phyloP scores from a whole-genome alignment of 1,284 basidiomycete genomes.

The Apiotrichum gracile region DNA sequence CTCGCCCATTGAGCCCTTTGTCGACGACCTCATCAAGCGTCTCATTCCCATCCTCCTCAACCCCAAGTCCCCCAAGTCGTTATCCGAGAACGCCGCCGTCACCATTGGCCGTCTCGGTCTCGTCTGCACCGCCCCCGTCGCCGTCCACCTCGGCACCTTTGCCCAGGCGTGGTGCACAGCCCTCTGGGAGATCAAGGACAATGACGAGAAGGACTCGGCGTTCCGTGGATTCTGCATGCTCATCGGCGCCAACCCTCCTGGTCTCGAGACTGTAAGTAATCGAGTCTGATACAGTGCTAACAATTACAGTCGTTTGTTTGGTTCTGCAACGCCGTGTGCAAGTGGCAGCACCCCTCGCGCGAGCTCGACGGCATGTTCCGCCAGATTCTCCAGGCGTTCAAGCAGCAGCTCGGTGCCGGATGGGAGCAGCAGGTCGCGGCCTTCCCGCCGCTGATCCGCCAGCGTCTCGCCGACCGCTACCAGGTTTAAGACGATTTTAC shows the following conservation, averaged over 20 bases:
- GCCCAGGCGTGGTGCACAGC: slow-evolving; percentile 96
- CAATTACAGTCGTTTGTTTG: slow-evolving; percentile 68
- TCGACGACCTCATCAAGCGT: slow-evolving; percentile 74
- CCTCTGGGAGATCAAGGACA: slow-evolving; percentile 96
- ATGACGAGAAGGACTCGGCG: slow-evolving; percentile 99
- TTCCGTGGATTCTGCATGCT: slow-evolving; percentile 96
- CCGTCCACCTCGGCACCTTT: slow-evolving; percentile 83
- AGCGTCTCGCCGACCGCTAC: slow-evolving; percentile 44
- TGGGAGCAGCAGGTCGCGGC: slow-evolving; percentile 36
- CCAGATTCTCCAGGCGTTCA: slow-evolving; percentile 45
- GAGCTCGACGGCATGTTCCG: slow-evolving; percentile 89
- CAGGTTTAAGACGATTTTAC: slow-evolving; percentile 37
- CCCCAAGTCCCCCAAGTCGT: slow-evolving; percentile 82
- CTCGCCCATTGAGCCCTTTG: slow-evolving; percentile 69
- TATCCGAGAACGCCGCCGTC: slow-evolving; percentile 97
- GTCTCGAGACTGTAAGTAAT: slow-evolving; percentile 69
- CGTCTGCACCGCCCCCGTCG: slow-evolving; percentile 81
- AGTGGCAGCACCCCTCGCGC: slow-evolving; percentile 82
- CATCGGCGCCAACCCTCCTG: slow-evolving; percentile 86
- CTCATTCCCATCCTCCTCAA: slow-evolving; percentile 87
- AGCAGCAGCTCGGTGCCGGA: slow-evolving; percentile 36
- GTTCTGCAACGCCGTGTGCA: slow-evolving; percentile 95
- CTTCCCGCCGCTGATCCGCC: slow-evolving; percentile 43
- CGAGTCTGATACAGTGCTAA: background rate
- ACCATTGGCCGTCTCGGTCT: slow-evolving; percentile 96